phyloP scores from a whole-genome alignment of 78 protist genomes.

The Dictyostelium capitatum region DNA sequence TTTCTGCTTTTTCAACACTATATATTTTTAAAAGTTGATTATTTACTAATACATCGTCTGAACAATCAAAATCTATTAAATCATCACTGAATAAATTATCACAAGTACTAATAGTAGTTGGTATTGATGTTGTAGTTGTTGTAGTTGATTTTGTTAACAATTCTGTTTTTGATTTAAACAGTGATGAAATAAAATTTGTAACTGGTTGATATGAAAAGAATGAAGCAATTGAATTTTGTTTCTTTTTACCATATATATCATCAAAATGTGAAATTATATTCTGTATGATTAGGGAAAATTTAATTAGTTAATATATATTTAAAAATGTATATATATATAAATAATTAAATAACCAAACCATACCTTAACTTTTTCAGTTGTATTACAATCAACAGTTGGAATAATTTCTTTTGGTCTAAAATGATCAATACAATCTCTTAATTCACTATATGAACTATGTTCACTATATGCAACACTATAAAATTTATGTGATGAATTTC shows the following conservation, averaged over 20 bases:
- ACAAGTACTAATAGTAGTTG: neutral
- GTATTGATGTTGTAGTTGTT: neutral
- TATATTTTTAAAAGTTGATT: neutral
- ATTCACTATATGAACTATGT: conserved; percentile 85
- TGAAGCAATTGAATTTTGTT: conserved; percentile 39
- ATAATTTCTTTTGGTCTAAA: conserved; percentile 59
- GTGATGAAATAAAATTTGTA: neutral
- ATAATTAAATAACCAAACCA: neutral
- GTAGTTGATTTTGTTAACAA: neutral
- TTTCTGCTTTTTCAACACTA: neutral
- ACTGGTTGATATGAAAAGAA: conserved; percentile 32
- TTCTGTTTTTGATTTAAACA: conserved; percentile 9
- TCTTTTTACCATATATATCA: conserved; percentile 52
- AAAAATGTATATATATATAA: neutral
- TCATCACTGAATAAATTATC: too few relatives aligned
- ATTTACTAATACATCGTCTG: neutral
- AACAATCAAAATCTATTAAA: neutral
- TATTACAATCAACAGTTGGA: conserved; percentile 82
- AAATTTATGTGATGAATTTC: neutral
- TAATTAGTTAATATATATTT: neutral
- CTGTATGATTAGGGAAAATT: neutral
- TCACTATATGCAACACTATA: conserved; percentile 90
- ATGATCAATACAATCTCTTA: conserved; percentile 71
- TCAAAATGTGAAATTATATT: conserved; percentile 28
- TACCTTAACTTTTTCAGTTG: conserved; percentile 48